Conservation (phyloP, 306 rosid genomes). For the Rosa rugosa region DNA sequence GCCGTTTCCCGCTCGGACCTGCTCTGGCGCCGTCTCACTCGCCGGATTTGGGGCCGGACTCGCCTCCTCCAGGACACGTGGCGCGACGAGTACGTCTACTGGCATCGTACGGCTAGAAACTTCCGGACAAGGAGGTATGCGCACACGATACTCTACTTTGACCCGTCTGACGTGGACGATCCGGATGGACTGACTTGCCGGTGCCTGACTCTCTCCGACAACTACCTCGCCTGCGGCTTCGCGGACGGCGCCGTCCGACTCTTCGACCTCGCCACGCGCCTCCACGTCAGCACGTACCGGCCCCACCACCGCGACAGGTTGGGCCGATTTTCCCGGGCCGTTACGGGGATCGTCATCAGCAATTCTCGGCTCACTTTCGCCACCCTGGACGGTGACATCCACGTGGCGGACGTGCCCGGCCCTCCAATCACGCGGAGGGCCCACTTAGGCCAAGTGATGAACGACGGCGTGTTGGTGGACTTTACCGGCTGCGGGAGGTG, state of each 20-base stretch:
- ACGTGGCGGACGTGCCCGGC: conserved; percentile 35
- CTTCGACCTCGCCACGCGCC: conserved; percentile 42
- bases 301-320: conserved; percentile 37
- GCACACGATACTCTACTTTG: conserved; percentile 33
- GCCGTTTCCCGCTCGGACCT: conserved; percentile 62
- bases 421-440: conserved; percentile 20
- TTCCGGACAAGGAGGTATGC: conserved; percentile 27
- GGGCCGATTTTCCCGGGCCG: conserved; percentile 62
- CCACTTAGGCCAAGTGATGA: conserved; percentile 39
- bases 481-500: conserved; percentile 51
- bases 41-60: conserved; percentile 66
- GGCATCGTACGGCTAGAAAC: conserved; percentile 73
- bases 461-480: conserved; percentile 67
- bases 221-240: conserved; percentile 72
- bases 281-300: conserved; percentile 50
- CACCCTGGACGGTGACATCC: conserved; percentile 60
- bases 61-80: conserved; percentile 44
- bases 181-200: conserved; percentile 53
- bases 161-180: conserved; percentile 40
- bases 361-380: conserved; percentile 39
- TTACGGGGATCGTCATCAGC: conserved; percentile 56
- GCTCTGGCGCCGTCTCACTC: conserved; percentile 61
- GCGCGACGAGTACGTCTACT: conserved; percentile 58
- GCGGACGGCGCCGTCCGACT: conserved; percentile 78
- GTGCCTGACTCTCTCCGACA: conserved; percentile 67